Base-by-base conservation (phyloP, 2,329 filamentous ascomycete genomes). In the Nectriaceae sp. region DNA sequence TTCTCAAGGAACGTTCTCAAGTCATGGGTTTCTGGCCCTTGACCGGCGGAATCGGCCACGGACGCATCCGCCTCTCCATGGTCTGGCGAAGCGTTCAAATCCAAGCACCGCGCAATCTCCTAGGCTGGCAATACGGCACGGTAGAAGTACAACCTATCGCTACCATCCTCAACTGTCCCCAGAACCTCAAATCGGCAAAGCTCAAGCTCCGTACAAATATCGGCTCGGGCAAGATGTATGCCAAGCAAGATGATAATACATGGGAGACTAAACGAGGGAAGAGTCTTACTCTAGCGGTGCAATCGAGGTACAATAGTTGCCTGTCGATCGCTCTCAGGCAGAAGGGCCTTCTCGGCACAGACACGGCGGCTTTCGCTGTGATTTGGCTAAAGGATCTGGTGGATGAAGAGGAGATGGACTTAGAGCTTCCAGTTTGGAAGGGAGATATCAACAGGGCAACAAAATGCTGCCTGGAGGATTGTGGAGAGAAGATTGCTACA, bases 121-220 rank as follows among this genome's bases (percentile, higher is more conserved):
- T 82, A 1, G 88, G 88, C 2, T 90, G 87, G 85, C 83, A 88
- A 20, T 86, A 84, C 47, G 88, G 87, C 4, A 90, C 87, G 0
- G 61, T 90, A 1, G 82, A 88, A 53, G 70, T 89, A 36, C 74
- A 79, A n/a, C 75, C 79, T 11, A 75, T 72, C 42, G 69, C 70
- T 2, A 73, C 75, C 13, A 55, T 58, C 21, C 67, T 74, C n/a
- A 51, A 63, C 13, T 68, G 85, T 2, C 73, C 79, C 0, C 60
- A 73, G 1, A 72, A 79, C 10, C 63, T 83, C 8, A 62, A 70
- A 20, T 69, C 74, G 21, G 69, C 79, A 29, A 75, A 81, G 40
- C 67, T 87, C 52, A 87, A 86, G 61, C 65, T 88, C 43, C 76
- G 77, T 37, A 83, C 83, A 2, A 78, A 74, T 40, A 71, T 86